Evolutionary conservation across 192 early-diverging fungal genomes (phyloP), one percentile per base, ranked within the genome.

Genomic region (Entomortierella chlamydospora): DNA sequence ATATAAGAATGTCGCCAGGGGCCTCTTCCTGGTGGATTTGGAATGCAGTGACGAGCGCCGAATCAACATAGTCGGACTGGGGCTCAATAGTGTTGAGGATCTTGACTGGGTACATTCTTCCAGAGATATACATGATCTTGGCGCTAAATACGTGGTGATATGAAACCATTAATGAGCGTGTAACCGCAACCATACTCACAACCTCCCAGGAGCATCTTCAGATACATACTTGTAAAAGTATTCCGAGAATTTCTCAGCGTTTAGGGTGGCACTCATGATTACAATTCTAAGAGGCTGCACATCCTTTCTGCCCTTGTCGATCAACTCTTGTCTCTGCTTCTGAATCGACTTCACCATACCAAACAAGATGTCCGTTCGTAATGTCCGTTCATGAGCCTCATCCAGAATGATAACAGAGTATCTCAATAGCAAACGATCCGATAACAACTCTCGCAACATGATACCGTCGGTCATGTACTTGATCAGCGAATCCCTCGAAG

Each of bases 401-500:
- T 99, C 98, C 39, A 99, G 73, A 30, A 99, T 88, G 68, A 99
- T 90, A 10, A 93, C 92, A 33, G 90, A 90, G 81, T 99, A 99
- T 33, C 87, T 73, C 1, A 82, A 65, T 11, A 99, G 73, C 57
- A 95, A 54, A 20, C 88, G 85, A 74, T 99, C 97, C 5, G 90
- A 86, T 57, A 98, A 82, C 6, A 98, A 85, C 78, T 99, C 98
- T 9, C 97, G 86, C 26, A 99, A 72, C 54, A 99, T 86, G 90
- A 99, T 93, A 62, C 98, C 98, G 61, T 99, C 98, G 0, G 98
- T 99, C 84, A 98, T 89, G 73, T 94, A 99, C 81, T 96, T 96
- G 57, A 99, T 90, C 61, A 90, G 74, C 0, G 98, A 98, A 17
- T 87, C 72, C 31, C 67, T 79, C 18, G 89, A 91, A 3, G 96